Evolutionary conservation across 192 early-diverging fungal genomes (phyloP), one percentile per base, ranked within the genome.

Genomic region (Backusella macrospora): DNA sequence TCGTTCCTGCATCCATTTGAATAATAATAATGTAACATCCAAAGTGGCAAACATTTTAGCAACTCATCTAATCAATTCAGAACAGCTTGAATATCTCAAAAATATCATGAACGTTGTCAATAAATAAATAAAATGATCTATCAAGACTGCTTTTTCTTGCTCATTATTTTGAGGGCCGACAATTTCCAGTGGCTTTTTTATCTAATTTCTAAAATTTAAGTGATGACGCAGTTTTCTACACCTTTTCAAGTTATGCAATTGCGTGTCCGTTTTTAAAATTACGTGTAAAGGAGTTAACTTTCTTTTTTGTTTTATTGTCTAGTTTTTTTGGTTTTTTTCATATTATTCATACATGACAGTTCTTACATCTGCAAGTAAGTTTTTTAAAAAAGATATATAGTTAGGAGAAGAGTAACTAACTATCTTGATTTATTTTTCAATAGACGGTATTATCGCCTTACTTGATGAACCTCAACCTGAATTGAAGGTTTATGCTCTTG

Each of bases 401-500:
- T 46, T 15, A n/a, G 10, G 16, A 16, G 3, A 62, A 34, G 40
- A 21, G 2, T 13, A 9, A 39, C 65, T 65, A 48, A 66, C 37
- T 5, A 26, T 6, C 21, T 23, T 5, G 8, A 10, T 16, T 71
- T n/a, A n/a, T n/a, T 73, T 14, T 37, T 4, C 23, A 23, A 37
- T 72, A 93, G 95, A 92, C 75, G 96, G 98, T 65, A 89, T 98
- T 45, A 90, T 99, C 74, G 91, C 97, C 10, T 86, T 99, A 29
- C 91, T 99, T 18, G 95, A 99, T 76, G 98, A 99, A 77, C 80
- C 88, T 14, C 90, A 97, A 73, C 93, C 94, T 47, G 92, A 94
- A 76, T 92, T 99, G 52, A 92, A 97, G 80, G 88, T 92, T 65
- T 98, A 97, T 84, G 96, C 96, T 21, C 88, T 99, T 47, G 80